Evolutionary conservation across 139 green algal species (phyloP), one percentile per base, ranked within the genome.

Genomic region (Astrephomene gubernaculifera): DNA sequence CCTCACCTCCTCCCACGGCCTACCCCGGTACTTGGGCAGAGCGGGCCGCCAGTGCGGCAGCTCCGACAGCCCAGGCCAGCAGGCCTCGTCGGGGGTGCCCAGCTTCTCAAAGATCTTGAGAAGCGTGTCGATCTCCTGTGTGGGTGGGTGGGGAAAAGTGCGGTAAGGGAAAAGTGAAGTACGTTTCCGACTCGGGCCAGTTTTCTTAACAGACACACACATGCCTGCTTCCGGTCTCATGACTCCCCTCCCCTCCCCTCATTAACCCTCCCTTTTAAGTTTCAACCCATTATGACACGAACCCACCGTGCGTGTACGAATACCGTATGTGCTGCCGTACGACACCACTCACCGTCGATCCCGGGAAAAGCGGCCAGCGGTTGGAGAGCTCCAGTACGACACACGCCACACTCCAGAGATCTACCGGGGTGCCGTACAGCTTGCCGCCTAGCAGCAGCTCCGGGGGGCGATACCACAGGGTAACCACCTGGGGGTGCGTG

Each of bases 381-480:
- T 87, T 96, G 12, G 93, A 71, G 81, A 98, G 92, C 90, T 99
- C 97, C n/a, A 95, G 96, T 82, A 99, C 96, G 67, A 99, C 98
- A 92, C 96, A 99, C 35, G 96, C 97, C 24, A 97, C 93, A 80
- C 89, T 95, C 97, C 97, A 99, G 12, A 99, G 94, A 88, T 99
- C 97, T 27, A 99, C 96, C 1, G 94, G 94, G 2, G 94, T 95
- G 68, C 92, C 94, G 93, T 99, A 99, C 70, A 95, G 88, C 53
- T 93, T 94, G 38, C 89, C 85, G 31, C 97, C 97, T 44, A 99
- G 91, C 85, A 99, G 89, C 85, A 99, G 96, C 90, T 99, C 97
- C 17, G 97, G 97, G 27, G 96, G 92, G 3, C 97, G 92, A 92
- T 99, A 99, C 97, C 97, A 99, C 44, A 99, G 89, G 21, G 97